phyloP scores from a whole-genome alignment of 805 yeast species.

The Candida multigemmis region DNA sequence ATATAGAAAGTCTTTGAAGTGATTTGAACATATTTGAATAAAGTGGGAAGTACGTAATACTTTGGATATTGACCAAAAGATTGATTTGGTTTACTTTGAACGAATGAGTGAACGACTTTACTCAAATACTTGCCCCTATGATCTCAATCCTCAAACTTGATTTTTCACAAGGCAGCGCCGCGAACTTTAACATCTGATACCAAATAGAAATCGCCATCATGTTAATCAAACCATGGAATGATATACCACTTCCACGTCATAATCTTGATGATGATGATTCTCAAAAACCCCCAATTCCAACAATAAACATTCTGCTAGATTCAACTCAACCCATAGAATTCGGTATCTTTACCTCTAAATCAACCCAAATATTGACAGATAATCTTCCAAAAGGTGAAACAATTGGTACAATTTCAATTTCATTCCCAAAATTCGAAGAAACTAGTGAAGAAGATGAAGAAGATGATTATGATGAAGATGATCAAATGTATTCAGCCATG shows the following conservation, averaged over 20 bases:
- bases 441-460: conserved; percentile 8
- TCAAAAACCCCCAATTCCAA: conserved; percentile 18
- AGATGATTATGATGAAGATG: conserved; percentile 40
- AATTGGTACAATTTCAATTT: conserved; percentile 5
- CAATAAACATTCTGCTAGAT: conserved; percentile 9
- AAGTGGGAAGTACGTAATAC: no score
- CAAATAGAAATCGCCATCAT: no score
- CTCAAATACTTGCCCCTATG: no score
- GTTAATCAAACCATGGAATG: conserved; percentile 45
- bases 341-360: neutral
- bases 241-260: conserved; percentile 43
- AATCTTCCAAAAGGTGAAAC: conserved; percentile 1
- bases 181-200: no score
- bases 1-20: no score
- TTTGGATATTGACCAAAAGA: no score
- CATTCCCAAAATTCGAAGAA: no score
- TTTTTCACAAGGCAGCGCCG: no score
- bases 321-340: conserved; percentile 7
- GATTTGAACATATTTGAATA: no score
- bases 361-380: conserved; percentile 3
- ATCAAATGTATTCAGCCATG: conserved; percentile 36
- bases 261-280: conserved; percentile 32
- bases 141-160: no score
- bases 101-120: no score
- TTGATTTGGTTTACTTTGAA: no score